phyloP scores from a whole-genome alignment of 2,329 filamentous ascomycete species.

The Cladosporium colombiae region DNA sequence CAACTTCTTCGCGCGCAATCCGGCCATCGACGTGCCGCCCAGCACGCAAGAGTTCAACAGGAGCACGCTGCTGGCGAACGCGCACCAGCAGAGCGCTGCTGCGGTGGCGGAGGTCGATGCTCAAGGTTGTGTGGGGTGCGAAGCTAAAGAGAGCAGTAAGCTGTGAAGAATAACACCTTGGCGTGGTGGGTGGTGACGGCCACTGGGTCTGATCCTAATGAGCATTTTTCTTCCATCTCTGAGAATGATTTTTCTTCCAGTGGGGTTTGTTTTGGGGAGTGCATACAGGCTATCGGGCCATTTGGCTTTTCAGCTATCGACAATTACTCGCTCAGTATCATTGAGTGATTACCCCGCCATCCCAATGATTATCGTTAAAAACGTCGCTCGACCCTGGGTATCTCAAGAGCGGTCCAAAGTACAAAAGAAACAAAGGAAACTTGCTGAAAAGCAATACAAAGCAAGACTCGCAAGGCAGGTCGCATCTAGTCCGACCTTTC shows the following conservation, averaged over 20 bases:
- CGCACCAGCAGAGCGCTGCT: conserved; percentile 35
- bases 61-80: conserved; percentile 36
- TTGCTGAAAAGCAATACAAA: background rate
- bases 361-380: background rate
- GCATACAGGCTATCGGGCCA: background rate
- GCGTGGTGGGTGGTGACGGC: background rate
- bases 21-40: conserved; percentile 58
- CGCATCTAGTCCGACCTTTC: background rate
- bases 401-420: conserved; percentile 11
- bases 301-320: background rate
- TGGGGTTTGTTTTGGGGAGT: too few species aligned
- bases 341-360: too few species aligned
- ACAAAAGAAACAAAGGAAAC: background rate
- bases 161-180: background rate
- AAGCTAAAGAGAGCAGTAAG: conserved; percentile 8
- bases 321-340: too few species aligned
- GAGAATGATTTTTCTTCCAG: too few species aligned
- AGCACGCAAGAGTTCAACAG: conserved; percentile 52
- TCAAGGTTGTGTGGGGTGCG: conserved; percentile 32
- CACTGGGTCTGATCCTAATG: background rate
- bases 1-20: conserved; percentile 62
- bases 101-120: conserved; percentile 39
- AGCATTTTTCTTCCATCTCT: background rate
- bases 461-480: background rate
- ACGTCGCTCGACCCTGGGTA: conserved; percentile 17